Percentiles rank a stretch among this genome's conserved stretches.
phyloP scores from a whole-genome alignment of 2,329 filamentous ascomycete genomes.

The Colletotrichum trifolii region DNA sequence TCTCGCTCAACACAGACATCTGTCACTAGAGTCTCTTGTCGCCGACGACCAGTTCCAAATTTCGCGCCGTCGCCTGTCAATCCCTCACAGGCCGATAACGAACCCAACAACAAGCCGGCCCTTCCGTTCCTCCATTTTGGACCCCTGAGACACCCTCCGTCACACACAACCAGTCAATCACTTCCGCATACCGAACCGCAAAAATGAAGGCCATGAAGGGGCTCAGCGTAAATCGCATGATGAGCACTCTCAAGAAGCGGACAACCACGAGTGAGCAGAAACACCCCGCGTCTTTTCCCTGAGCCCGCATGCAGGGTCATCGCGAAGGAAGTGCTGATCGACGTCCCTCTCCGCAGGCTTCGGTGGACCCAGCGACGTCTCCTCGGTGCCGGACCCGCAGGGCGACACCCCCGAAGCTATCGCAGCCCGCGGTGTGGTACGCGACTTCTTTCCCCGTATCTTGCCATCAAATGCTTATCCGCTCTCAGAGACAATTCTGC shows the following conservation, averaged over 20 bases:
- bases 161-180: background rate
- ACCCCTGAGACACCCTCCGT: background rate
- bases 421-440: constrained; percentile 74
- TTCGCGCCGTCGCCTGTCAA: no score
- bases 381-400: constrained; percentile 41
- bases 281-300: background rate
- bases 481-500: constrained; percentile 79
- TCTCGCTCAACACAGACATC: constrained; percentile 4
- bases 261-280: constrained; percentile 41
- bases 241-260: constrained; percentile 65
- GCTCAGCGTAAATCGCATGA: constrained; percentile 66
- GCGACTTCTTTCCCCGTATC: constrained; percentile 42
- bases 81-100: no score
- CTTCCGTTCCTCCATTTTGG: constrained; percentile 1
- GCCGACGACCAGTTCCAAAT: no score
- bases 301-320: constrained; percentile 3
- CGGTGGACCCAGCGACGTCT: constrained; percentile 34
- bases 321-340: constrained; percentile 30
- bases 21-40: background rate
- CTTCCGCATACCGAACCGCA: constrained; percentile 7
- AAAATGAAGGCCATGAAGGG: constrained; percentile 61
- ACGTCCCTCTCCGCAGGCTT: constrained; percentile 30
- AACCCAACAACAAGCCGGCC: background rate
- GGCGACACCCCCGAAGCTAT: constrained; percentile 75
- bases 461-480: constrained; percentile 38